phyloP scores from a whole-genome alignment of 2,329 filamentous ascomycete genomes.

The Rugonectria rugulosa region DNA sequence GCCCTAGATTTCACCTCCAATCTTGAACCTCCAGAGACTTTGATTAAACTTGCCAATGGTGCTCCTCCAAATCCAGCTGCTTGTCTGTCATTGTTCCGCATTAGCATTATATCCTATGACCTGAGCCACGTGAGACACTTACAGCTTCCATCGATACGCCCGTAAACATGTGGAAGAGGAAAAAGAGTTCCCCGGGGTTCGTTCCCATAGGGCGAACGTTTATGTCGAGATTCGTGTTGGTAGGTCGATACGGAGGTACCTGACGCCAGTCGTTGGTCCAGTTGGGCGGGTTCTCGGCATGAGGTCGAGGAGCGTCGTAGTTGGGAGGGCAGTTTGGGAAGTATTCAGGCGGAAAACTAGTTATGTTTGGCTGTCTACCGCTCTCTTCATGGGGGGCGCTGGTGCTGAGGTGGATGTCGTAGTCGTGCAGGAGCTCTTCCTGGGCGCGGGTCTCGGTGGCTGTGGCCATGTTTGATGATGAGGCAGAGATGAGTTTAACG shows the following conservation, averaged over 20 bases:
- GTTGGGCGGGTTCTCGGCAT: slow-evolving; percentile 10
- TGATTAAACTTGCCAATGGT: slow-evolving; percentile 14
- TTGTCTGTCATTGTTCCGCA: neutral
- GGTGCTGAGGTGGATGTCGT: slow-evolving; percentile 16
- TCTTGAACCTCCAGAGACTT: slow-evolving; percentile 6
- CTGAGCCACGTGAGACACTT: no score
- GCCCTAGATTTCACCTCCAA: slow-evolving; percentile 15
- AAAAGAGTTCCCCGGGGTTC: slow-evolving; percentile 5
- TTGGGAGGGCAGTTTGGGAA: neutral
- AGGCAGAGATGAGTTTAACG: neutral
- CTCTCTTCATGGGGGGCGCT: neutral
- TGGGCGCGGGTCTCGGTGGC: slow-evolving; percentile 7
- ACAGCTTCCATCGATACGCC: slow-evolving; percentile 12
- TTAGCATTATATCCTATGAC: no score
- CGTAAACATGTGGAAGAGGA: slow-evolving; percentile 18
- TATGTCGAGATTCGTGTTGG: slow-evolving; percentile 3
- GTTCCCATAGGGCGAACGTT: slow-evolving; percentile 8
- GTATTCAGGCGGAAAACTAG: no score
- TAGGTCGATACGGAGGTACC: slow-evolving; percentile 13
- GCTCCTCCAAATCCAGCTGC: slow-evolving; percentile 18
- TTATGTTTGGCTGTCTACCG: no score
- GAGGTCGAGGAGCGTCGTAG: slow-evolving; percentile 1
- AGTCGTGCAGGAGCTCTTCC: slow-evolving; percentile 16
- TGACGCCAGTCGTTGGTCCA: slow-evolving; percentile 20
- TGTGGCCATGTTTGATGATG: slow-evolving; percentile 7